Evolutionary conservation across 352 stramenopile species (phyloP), one percentile per base, ranked within the genome.

Genomic region (Phytophthora ramorum): DNA sequence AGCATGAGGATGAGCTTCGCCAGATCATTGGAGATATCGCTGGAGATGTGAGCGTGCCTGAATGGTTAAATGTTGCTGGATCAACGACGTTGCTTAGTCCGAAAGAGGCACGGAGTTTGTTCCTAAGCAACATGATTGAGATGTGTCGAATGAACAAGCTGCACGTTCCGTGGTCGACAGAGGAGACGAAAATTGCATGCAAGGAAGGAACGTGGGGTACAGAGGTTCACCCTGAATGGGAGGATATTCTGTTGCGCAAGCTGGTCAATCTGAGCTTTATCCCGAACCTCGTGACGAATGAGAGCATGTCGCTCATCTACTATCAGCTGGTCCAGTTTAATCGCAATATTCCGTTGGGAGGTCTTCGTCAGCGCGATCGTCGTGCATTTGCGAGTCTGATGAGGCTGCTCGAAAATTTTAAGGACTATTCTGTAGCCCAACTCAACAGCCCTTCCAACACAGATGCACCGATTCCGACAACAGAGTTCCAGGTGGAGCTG

Each of bases 71-170:
- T 32, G 69, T 93, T 51, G 86, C 88, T 32, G 88, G 88, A 2
- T 81, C 88, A 6, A 85, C 85, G 12, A 92, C 85, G 16, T 44
- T 96, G 9, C 66, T 96, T 10, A 95, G 78, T 50, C 76, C 86
- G 14, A 93, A 92, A 55, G 88, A 94, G 50, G 72, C 82, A 22
- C 70, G 88, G 49, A 96, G 85, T 48, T 49, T 96, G 28, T 93
- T 94, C 55, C 37, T 96, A 44, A 86, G 83, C 63, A 96, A 96
- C 50, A 76, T 96, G 74, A 88, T 96, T 50, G 88, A 96, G 52
- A 93, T 96, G 84, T 93, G 85, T 38, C 81, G 85, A 7, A 91
- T 95, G 83, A 96, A 95, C 75, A 93, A 95, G 61, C 55, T 95
- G 22, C 88, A 96, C 50, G 79, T 96, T 30, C 83, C 84, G 7